Evolutionary conservation across 257 asterid species (phyloP), one percentile per base, ranked within the genome.

Genomic region (Solanum paucissectum): DNA sequence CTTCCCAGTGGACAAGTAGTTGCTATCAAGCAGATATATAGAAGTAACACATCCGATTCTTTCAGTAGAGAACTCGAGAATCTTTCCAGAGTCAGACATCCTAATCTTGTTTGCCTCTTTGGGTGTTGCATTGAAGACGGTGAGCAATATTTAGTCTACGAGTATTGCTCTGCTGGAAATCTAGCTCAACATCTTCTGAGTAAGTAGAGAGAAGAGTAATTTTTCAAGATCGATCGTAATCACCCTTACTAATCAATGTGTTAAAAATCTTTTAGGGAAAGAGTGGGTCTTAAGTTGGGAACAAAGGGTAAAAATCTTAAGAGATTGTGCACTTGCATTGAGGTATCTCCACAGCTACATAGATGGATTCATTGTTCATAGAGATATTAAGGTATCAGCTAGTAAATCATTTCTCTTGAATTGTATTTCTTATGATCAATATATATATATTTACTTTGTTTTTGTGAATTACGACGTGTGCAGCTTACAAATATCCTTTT

Each of bases 401-500:
- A 73, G 55, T 14, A 20, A 58, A 7, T 37, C 25, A 52, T 8
- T 72, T 25, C 18, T 83, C 55, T 38, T 86, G 86, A 72, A 9
- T 85, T 79, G n/a, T 76, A 79, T 69, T 29, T 74, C 18, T 36
- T 82, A 29, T 46, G 62, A 29, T 81, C 68, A 81, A 27, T 79
- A 27, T 18, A n/a, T 38, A 55, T 58, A 6, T 62, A 68, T 14
- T 29, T 29, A 13, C 3, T 12, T 9, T 46, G 1, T 7, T 16
- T 38, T 38, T 46, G 5, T 9, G n/a, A 16, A 46, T 82, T 74
- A 36, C 20, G 5, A 55, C 40, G 72, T 58, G 90, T 81, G 86
- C 91, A 95, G 98, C 95, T 94, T 87, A 93, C 97, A 23, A 95
- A 95, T 91, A 95, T 95, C 87, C 96, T 94, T 88, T 93, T 95